Base-by-base conservation (phyloP, 768 basidiomycete species). In the Pleurotus citrinopileatus region DNA sequence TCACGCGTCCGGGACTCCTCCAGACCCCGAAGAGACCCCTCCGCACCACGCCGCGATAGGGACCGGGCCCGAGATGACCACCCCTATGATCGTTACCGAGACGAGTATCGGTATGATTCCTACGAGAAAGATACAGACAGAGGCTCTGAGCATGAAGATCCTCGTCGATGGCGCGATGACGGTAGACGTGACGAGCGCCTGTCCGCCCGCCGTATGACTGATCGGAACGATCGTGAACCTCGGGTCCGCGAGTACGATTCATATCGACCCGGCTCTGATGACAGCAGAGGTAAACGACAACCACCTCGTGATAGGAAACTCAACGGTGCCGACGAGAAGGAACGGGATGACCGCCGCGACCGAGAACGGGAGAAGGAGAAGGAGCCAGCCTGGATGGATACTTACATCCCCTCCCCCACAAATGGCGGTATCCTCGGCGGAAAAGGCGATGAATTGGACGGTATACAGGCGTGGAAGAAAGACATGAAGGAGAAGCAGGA, bases 351-450 rank as follows among this genome's bases (percentile, higher is more conserved):
- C 23, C 70, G 71, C 48, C 70, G 72, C 57, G 82, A 81, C 50
- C 73, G 79, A 26, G 80, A 85, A 47, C 75, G 78, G 53, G 84
- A 84, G 59, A 83, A 81, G 60, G 91, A 94, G 72, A 91, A 88
- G 62, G 91, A 93, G 64, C 91, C 91, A 20, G 91, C 91, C 15
- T 94, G 91, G 91, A 94, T 94, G 91, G 91, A 92, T 59, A 84
- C 88, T 17, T 91, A 91, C 64, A 78, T 91, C 56, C 89, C 90
- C 10, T 76, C 71, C 47, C 77, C 76, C 20, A 66, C 81, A 15
- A 72, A 70, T 27, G 71, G 74, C 43, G 87, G 86, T 12, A 83
- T 89, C 51, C 73, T 89, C 52, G 87, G 88, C 15, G 81, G 81
- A 6, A 79, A 80, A 56, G 78, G 81, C 44, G 91, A 87, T 17